Conservation (phyloP, 78 protist genomes). For the Salpingoeca rosetta region DNA sequence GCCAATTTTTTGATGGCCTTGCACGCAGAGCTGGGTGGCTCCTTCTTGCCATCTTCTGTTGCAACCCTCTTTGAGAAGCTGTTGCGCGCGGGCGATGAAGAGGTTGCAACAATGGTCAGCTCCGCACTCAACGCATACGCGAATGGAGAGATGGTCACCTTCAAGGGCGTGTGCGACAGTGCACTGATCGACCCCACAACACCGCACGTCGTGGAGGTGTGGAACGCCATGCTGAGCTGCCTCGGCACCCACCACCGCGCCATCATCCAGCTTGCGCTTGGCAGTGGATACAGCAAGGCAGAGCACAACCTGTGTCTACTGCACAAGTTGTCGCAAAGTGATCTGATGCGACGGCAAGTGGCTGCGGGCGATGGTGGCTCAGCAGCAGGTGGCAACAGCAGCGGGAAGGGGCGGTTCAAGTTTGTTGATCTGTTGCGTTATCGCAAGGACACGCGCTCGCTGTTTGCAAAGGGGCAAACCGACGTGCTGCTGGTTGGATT, state of each 20-base stretch:
- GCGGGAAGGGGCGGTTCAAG: neutral
- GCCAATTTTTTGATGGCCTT: neutral
- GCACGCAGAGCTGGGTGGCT: neutral
- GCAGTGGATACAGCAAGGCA: neutral
- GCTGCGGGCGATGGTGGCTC: neutral
- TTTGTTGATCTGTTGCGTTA: neutral
- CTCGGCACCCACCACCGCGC: neutral
- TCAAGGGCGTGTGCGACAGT: no score
- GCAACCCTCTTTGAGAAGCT: neutral
- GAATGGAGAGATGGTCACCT: no score
- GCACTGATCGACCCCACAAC: no score
- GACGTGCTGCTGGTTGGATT: neutral
- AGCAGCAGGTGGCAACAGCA: neutral
- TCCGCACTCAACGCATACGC: no score
- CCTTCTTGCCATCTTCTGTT: no score
- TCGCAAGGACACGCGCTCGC: neutral
- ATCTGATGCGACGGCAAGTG: neutral
- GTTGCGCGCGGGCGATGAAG: no score
- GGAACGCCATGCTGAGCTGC: no score
- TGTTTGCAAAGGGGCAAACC: neutral
- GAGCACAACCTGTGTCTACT: neutral
- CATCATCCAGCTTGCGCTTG: neutral
- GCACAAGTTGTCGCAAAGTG: neutral
- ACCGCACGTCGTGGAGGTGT: no score
- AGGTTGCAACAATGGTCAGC: no score